Evolutionary conservation across 1,284 basidiomycete species (phyloP), one percentile per base, ranked within the genome.

Genomic region (Ustilago bromivora): DNA sequence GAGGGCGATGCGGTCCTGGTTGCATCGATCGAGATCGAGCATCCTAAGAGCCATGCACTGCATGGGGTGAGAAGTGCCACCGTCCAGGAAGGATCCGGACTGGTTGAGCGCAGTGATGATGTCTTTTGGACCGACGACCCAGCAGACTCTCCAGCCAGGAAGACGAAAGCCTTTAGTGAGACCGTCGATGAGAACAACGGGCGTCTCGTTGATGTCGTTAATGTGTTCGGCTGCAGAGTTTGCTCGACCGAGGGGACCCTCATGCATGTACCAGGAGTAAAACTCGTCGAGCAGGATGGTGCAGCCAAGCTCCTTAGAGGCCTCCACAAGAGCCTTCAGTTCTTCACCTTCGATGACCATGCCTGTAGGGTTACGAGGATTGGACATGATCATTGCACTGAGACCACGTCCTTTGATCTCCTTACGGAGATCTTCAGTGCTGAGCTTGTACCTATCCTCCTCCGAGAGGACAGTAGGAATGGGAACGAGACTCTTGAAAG

Each of bases 241-340:
- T 17, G 92, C 92, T 74, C 91, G 91, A 15, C 95, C 95, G 70
- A 94, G 92, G 55, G 89, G 88, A 13, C 91, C 91, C 75, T 91
- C 87, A 58, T 95, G 93, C 19, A 91, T 92, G 86, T 96, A 97
- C 71, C 94, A 94, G 10, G 92, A 93, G 86, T 95, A 95, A 87
- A 95, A 94, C 89, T 96, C 94, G 85, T 96, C 94, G 38, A 96
- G 89, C 76, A 97, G 91, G 57, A 96, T 83, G 8, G 95, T 96
- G 4, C 92, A 93, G 5, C 88, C 87, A 89, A 90, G 81, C 91
- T 92, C 76, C 47, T 90, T 89, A 57, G 91, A 89, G 41, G 95
- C 88, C 8, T 89, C 84, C 8, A 96, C 94, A 12, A 98, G 90
- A 55, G 92, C 90, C 80, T 92, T 90, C 65, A 98, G 90, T 15